Conservation (phyloP, 2,329 filamentous ascomycete species). For the Hypoxylon sp. region DNA sequence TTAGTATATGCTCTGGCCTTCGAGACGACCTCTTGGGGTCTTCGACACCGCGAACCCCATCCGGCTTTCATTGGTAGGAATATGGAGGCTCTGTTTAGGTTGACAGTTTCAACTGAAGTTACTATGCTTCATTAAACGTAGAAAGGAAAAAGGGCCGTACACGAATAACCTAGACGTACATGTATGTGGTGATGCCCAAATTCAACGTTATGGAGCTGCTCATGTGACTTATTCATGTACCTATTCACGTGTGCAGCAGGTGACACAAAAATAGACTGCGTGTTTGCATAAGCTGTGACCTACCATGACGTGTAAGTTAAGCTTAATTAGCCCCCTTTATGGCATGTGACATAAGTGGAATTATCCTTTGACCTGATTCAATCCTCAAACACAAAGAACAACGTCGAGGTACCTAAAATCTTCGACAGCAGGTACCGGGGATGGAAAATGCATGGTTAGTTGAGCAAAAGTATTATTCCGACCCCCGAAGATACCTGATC, state of each 20-base stretch:
- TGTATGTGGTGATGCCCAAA: no score
- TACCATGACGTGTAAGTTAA: conserved; percentile 16
- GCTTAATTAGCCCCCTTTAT: conserved; percentile 16
- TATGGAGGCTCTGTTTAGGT: background rate
- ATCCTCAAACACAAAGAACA: conserved; percentile 25
- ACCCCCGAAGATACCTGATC: conserved; percentile 22
- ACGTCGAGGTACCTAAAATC: background rate
- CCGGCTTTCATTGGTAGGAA: no score
- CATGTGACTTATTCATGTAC: no score
- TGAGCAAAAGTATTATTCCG: conserved; percentile 11
- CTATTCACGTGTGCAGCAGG: no score
- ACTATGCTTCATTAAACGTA: background rate
- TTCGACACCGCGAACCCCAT: no score
- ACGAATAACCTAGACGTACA: background rate
- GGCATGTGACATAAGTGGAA: conserved; percentile 21
- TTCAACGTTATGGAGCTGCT: no score
- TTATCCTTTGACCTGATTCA: conserved; percentile 17
- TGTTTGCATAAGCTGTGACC: conserved; percentile 7
- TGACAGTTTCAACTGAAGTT: background rate
- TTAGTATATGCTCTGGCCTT: background rate
- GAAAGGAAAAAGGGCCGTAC: background rate
- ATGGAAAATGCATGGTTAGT: conserved; percentile 3
- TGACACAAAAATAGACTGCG: background rate
- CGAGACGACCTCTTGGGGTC: background rate
- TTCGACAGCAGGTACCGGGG: conserved; percentile 1